Conservation (phyloP, 805 yeast species). For the Teunomyces lycoperdinae region DNA sequence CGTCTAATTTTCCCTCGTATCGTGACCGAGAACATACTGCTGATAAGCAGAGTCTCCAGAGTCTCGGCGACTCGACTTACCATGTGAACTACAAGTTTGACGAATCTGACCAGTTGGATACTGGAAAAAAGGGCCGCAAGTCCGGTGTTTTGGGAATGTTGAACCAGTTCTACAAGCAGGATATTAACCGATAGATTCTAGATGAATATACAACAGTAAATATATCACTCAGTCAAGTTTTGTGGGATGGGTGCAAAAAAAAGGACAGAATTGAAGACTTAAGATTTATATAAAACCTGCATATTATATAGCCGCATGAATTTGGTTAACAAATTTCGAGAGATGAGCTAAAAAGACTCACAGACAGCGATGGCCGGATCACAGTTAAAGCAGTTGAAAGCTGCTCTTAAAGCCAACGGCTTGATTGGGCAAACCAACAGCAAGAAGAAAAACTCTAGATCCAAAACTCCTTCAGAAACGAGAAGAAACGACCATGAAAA, state of each 20-base stretch:
- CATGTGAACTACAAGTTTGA: slow-evolving; percentile 23
- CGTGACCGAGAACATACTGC: neutral
- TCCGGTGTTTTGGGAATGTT: slow-evolving; percentile 75
- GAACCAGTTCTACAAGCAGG: slow-evolving; percentile 71
- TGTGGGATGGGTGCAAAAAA: neutral
- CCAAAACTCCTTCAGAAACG: slow-evolving; percentile 54
- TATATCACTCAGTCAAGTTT: neutral
- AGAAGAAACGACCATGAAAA: slow-evolving; percentile 66
- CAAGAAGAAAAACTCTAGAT: slow-evolving; percentile 53
- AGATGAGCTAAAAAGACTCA: slow-evolving; percentile 1
- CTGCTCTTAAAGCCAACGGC: slow-evolving; percentile 72
- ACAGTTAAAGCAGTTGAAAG: slow-evolving; percentile 80
- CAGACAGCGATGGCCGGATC: slow-evolving; percentile 70
- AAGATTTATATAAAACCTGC: neutral
- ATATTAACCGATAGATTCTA: slow-evolving; percentile 22
- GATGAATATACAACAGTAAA: neutral
- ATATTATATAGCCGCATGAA: slow-evolving; percentile 5
- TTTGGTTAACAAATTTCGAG: neutral
- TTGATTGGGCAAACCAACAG: slow-evolving; percentile 81
- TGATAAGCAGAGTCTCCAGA: slow-evolving; percentile 4
- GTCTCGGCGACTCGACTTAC: slow-evolving; percentile 25
- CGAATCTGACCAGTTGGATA: slow-evolving; percentile 31
- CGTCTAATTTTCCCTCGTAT: neutral
- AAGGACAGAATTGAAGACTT: neutral
- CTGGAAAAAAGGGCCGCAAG: slow-evolving; percentile 28